Conservation (phyloP, 2,329 filamentous ascomycete species). For the Aspergillus arachidicola region DNA sequence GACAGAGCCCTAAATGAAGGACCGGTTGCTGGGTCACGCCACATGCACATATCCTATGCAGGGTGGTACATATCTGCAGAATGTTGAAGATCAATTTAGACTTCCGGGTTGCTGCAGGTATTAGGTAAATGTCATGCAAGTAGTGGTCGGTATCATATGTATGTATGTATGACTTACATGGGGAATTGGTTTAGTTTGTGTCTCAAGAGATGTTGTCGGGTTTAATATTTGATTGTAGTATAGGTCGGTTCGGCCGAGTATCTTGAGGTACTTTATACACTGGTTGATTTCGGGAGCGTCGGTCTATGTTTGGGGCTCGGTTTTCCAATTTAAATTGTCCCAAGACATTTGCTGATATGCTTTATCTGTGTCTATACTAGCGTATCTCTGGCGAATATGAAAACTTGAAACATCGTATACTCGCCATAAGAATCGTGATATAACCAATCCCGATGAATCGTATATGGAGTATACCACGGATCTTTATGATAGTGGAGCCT, state of each 20-base stretch:
- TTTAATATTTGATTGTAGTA: neutral
- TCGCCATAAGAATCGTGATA: neutral
- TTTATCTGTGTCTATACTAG: neutral
- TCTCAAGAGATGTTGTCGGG: neutral
- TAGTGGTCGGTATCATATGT: neutral
- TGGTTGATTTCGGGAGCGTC: neutral
- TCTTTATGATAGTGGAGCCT: neutral
- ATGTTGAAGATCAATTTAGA: constrained; percentile 11
- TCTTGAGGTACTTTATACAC: neutral
- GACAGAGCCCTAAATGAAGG: constrained; percentile 1
- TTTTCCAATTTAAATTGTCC: neutral
- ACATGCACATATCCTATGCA: neutral
- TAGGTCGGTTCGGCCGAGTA: neutral
- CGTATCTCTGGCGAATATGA: neutral
- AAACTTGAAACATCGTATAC: neutral
- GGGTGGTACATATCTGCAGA: neutral
- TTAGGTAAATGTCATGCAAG: constrained; percentile 2
- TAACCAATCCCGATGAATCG: neutral
- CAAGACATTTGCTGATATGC: neutral
- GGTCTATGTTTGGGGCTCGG: neutral
- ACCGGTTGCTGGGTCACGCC: neutral
- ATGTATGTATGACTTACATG: constrained; percentile 3
- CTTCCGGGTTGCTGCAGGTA: constrained; percentile 18
- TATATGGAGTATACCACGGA: neutral
- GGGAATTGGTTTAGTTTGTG: neutral